Evolutionary conservation across 306 rosid genomes (phyloP).

Genomic region (Pyrus pyrifolia): DNA sequence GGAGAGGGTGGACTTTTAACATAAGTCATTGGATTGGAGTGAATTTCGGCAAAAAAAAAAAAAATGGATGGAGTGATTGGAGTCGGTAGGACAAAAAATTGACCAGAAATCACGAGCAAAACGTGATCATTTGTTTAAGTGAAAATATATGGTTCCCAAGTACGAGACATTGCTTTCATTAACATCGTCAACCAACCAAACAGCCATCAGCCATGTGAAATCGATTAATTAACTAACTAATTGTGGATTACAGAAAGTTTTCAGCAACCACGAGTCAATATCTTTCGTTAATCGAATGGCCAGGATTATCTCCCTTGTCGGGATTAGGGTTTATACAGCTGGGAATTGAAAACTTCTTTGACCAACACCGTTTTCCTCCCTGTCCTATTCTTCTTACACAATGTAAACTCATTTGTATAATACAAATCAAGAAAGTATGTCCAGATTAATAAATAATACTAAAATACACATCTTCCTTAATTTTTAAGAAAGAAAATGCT

Average conservation of each 20-base stretch:
- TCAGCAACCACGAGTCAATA: neutral
- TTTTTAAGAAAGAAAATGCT: no score
- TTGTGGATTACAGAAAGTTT: neutral
- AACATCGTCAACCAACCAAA: neutral
- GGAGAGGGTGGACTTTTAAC: neutral
- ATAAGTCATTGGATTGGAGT: neutral
- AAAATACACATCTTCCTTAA: no score
- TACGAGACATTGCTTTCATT: neutral
- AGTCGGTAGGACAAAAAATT: neutral
- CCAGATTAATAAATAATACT: no score
- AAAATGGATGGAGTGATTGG: neutral
- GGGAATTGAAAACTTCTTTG: neutral
- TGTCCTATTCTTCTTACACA: neutral
- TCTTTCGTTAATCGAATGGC: neutral
- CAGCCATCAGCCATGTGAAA: neutral
- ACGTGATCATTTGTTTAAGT: constrained; percentile 3
- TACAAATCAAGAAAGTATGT: no score
- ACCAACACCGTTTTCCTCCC: neutral
- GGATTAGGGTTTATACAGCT: constrained; percentile 7
- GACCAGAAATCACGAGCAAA: neutral
- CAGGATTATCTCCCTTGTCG: neutral
- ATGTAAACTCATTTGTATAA: no score
- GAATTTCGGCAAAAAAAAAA: no score
- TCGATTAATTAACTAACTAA: neutral
- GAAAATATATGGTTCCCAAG: neutral